Percentiles rank a stretch among this genome's conserved stretches.
Evolutionary conservation across 148 eudicot genomes (phyloP).

Genomic region (Hydrangea macrophylla): DNA sequence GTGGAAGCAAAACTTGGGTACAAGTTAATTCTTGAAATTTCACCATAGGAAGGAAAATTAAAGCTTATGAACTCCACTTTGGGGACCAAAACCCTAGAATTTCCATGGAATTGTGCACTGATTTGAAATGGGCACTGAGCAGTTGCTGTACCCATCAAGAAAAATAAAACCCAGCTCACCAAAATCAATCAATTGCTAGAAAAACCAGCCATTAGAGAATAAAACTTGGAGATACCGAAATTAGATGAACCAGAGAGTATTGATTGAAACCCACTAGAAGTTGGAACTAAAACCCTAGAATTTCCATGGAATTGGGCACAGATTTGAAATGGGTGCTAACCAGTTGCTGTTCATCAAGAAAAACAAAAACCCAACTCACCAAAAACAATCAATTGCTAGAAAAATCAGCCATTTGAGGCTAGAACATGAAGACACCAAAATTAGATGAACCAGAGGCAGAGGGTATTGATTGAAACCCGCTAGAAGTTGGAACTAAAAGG

Average conservation of each 20-base stretch:
- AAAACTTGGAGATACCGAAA: background rate
- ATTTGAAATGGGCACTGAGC: conserved; percentile 31
- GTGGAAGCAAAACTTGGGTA: conserved; percentile 21
- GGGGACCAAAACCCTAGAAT: conserved; percentile 21
- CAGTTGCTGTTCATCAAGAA: conserved; percentile 30
- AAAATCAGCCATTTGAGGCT: background rate
- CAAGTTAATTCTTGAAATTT: conserved; percentile 26
- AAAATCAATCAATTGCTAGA: conserved; percentile 11
- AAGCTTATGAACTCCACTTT: conserved; percentile 23
- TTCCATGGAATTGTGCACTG: conserved; percentile 26
- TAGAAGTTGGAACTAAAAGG: background rate
- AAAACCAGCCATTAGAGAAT: background rate
- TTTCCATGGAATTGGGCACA: conserved; percentile 26
- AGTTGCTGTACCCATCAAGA: conserved; percentile 31
- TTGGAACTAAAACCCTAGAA: conserved; percentile 21
- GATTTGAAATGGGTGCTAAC: conserved; percentile 31
- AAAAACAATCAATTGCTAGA: conserved; percentile 11
- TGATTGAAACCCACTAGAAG: background rate
- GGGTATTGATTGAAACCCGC: background rate
- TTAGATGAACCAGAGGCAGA: background rate
- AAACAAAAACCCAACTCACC: conserved; percentile 16
- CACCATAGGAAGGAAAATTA: conserved; percentile 21
- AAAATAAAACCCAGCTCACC: conserved; percentile 15
- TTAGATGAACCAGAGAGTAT: background rate
- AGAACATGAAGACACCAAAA: background rate